These are phyloP conservation scores for Aspergillus bertholletiae DNA, from an alignment of 495 filamentous ascomycete species.

Conservation along the genomic window DNA sequence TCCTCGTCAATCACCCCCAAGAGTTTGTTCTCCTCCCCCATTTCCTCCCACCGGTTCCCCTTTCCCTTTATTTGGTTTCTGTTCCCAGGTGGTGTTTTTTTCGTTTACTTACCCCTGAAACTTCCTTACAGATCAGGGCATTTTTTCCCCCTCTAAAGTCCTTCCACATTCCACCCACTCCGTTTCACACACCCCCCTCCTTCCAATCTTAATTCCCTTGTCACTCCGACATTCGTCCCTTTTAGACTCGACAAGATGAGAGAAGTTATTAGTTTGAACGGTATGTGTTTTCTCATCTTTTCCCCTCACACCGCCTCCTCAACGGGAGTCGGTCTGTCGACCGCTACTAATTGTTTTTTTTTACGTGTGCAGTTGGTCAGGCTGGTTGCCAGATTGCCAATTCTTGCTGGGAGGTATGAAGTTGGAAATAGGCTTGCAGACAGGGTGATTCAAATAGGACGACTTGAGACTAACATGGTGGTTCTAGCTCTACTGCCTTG, in stretches of 20 bases:
- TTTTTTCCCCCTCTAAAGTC: not conserved
- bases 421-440: not conserved
- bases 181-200: constrained; percentile 13
- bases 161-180: constrained; percentile 8
- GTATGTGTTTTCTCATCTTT: constrained; percentile 52
- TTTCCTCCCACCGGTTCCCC: constrained; percentile 9
- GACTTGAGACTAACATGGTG: constrained; percentile 27
- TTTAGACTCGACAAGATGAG: constrained; percentile 68
- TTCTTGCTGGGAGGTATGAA: constrained; percentile 96
- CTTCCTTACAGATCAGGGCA: constrained; percentile 20
- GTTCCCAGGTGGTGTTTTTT: constrained; percentile 21
- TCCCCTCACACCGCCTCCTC: not conserved
- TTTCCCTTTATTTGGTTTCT: constrained; percentile 29
- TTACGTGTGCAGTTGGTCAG: constrained; percentile 76
- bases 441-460: not conserved
- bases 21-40: constrained; percentile 18
- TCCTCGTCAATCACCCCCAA: constrained; percentile 7
- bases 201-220: constrained; percentile 14
- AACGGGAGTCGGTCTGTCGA: not conserved
- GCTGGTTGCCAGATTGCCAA: constrained; percentile 99
- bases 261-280: constrained; percentile 99
- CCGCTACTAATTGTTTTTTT: constrained; percentile 21
- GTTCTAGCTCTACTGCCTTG: constrained; percentile 93
- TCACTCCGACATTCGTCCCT: constrained; percentile 9
- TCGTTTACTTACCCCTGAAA: constrained; percentile 33